Evolutionary conservation across 352 stramenopile species (phyloP), one percentile per base, ranked within the genome.

Genomic region (Discostella stelligera): DNA sequence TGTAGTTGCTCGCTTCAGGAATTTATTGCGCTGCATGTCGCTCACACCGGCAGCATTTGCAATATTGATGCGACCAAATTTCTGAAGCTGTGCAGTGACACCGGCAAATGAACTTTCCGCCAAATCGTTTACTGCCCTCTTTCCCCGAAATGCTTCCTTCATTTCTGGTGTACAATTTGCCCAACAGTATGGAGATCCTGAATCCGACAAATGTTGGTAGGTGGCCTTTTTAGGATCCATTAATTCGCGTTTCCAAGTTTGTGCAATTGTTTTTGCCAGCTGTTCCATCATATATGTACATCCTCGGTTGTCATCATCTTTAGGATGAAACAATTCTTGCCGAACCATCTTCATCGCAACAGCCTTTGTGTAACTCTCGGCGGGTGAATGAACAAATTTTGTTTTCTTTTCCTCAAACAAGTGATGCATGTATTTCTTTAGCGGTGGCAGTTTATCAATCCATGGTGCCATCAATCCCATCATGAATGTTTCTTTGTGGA

Each of bases 21-120:
- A 59, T 25, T 37, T 18, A 69, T 75, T 75, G 13, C 56, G n/a
- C 10, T 27, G 11, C 13, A 62, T 62, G 27, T 75, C 56, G 48
- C 67, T 75, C 23, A 69, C 46, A 50, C n/a, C 67, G 44, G 56
- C 67, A 50, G 55, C 67, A 61, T 30, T 66, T 56, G 46, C 41
- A 32, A 75, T 48, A 49, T 32, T 32, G 46, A 75, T 69, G n/a
- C 67, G 54, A n/a, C 56, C 39, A 75, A 62, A 75, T n/a, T 39
- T 37, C 48, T 75, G 67, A n/a, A 75, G 10, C 32, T 75, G 67
- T 30, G 56, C 48, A 10, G 54, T 75, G 30, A 62, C 27, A 37
- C 67, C 56, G 21, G 52, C 65, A 73, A 73, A 73, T 30, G 52
- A 66, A 48, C 65, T 64, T 48, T 73, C 49, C 10, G 50, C 67